Percentiles rank a stretch among this genome's conserved stretches.
Conservation (phyloP, 78 protist genomes). For the Cavenderia fasciculata region DNA sequence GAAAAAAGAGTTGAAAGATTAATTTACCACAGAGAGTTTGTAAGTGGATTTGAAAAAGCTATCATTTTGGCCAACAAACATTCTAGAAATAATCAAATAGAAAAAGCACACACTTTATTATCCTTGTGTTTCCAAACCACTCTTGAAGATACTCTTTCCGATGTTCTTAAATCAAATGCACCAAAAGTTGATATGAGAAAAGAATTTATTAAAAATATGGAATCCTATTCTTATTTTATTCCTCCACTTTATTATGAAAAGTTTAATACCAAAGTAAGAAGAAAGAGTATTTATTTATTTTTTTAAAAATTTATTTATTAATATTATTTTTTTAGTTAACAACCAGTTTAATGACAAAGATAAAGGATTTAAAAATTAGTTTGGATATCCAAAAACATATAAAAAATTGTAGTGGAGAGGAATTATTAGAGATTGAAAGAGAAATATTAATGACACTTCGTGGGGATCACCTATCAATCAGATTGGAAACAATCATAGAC, state of each 20-base stretch:
- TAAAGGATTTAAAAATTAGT: slow-evolving; percentile 50
- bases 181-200: slow-evolving; percentile 13
- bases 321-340: slow-evolving; percentile 1
- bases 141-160: slow-evolving; percentile 59
- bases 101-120: slow-evolving; percentile 48
- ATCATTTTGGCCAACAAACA: slow-evolving; percentile 55
- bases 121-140: slow-evolving; percentile 52
- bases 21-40: slow-evolving; percentile 61
- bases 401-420: slow-evolving; percentile 36
- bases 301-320: background rate
- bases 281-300: background rate
- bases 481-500: slow-evolving; percentile 46
- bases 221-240: slow-evolving; percentile 20
- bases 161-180: slow-evolving; percentile 33
- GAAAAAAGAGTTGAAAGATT: slow-evolving; percentile 52
- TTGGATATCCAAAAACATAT: slow-evolving; percentile 58
- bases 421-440: slow-evolving; percentile 41
- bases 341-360: slow-evolving; percentile 48
- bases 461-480: slow-evolving; percentile 28
- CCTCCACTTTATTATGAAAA: slow-evolving; percentile 68
- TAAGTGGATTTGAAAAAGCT: slow-evolving; percentile 66
- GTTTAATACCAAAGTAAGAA: slow-evolving; percentile 2
- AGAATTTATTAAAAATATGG: background rate
- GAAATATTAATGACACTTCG: slow-evolving; percentile 33
- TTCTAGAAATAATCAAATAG: slow-evolving; percentile 21